A percentile compares a stretch with the other conserved stretches of the same genome.
These are phyloP conservation scores for Marasmius fiardii DNA, from an alignment of 1,284 basidiomycete genomes.

Conservation along the genomic window DNA sequence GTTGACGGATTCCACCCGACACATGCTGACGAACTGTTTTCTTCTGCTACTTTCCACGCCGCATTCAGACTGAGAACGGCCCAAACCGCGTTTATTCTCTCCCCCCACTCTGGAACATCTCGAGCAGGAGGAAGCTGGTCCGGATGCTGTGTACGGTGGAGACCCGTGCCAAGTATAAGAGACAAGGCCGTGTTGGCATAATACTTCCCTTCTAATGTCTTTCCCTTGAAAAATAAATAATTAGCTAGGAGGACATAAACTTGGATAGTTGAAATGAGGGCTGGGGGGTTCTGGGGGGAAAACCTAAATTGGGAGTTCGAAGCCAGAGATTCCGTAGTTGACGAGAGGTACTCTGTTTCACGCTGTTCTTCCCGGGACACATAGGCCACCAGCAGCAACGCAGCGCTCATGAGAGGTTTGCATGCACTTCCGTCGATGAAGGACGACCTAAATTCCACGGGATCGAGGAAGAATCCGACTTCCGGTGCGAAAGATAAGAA, in stretches of 20 bases:
- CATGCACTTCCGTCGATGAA: not conserved
- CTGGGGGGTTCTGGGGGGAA: not conserved
- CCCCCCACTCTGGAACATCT: not conserved
- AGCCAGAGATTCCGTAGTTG: not conserved
- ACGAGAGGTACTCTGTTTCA: not conserved
- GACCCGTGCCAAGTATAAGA: slow-evolving; percentile 7
- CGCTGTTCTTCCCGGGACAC: not conserved
- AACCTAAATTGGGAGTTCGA: not conserved
- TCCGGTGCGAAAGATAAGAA: not conserved
- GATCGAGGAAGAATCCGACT: not conserved
- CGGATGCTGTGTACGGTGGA: not conserved
- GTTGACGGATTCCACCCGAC: not conserved
- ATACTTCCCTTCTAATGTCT: slow-evolving; percentile 12
- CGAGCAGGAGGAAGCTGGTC: not conserved
- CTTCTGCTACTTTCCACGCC: not conserved
- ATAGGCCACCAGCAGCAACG: not conserved
- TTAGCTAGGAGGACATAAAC: slow-evolving; percentile 33
- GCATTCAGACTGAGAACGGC: not conserved
- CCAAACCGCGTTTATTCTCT: not conserved
- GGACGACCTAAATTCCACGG: not conserved
- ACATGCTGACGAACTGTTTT: not conserved
- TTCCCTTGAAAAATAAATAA: slow-evolving; percentile 25
- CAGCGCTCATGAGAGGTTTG: not conserved
- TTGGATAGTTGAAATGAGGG: slow-evolving; percentile 25
- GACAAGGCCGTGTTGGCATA: slow-evolving; percentile 12